Percentiles rank a stretch among this genome's conserved stretches.
Evolutionary conservation across 352 stramenopile species (phyloP).

Genomic region (Globisporangium alternatum): DNA sequence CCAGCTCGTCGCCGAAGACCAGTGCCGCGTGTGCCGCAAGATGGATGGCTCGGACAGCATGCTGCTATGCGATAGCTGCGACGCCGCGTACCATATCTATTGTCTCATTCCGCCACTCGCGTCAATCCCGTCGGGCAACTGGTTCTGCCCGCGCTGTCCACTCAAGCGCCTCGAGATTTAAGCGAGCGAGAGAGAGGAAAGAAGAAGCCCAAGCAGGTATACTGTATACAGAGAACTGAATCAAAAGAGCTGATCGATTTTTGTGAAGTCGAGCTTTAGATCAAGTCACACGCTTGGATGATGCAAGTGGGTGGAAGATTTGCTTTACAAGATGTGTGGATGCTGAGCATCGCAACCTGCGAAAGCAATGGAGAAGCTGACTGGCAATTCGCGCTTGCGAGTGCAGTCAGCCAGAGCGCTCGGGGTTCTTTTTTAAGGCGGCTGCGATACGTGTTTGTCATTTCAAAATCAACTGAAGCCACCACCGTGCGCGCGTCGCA

Average conservation of each 20-base stretch:
- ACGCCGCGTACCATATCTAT: slow-evolving; percentile 81
- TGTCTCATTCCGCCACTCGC: slow-evolving; percentile 64
- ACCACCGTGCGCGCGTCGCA: not conserved
- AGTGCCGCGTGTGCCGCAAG: slow-evolving; percentile 62
- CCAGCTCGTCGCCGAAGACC: slow-evolving; percentile 62
- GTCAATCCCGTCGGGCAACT: slow-evolving; percentile 67
- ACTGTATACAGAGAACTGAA: slow-evolving; percentile 1
- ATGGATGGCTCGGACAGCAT: slow-evolving; percentile 71
- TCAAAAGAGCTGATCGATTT: not conserved
- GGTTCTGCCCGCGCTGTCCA: slow-evolving; percentile 77
- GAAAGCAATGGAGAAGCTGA: not conserved
- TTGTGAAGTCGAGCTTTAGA: not conserved
- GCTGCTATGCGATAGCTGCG: slow-evolving; percentile 83
- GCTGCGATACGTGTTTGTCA: slow-evolving; percentile 9
- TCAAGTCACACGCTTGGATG: not conserved
- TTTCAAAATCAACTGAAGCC: not conserved
- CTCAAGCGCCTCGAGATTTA: slow-evolving; percentile 33
- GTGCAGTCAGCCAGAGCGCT: not conserved
- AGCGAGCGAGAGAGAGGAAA: not conserved
- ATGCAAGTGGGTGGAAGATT: not conserved
- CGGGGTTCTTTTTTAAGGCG: not conserved
- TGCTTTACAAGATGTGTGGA: not conserved
- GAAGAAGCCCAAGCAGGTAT: not conserved
- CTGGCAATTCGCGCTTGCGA: not conserved
- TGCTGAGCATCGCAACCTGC: not conserved